Conservation (phyloP, 768 basidiomycete genomes). For the Lentinula boryana region DNA sequence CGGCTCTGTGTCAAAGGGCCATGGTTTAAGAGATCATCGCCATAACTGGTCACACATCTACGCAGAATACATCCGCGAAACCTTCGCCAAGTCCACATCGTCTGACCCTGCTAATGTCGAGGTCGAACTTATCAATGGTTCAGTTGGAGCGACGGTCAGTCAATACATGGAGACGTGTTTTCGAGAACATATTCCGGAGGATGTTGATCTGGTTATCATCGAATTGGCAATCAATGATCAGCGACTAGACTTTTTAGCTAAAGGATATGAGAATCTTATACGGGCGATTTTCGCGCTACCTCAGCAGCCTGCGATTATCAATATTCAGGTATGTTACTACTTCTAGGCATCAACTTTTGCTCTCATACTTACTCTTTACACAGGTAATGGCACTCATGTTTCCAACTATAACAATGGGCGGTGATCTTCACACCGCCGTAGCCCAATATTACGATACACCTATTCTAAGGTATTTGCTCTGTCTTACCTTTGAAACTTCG, state of each 20-base stretch:
- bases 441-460: slow-evolving; percentile 4
- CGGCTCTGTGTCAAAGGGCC: neutral
- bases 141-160: neutral
- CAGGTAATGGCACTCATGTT: slow-evolving; percentile 1
- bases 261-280: neutral
- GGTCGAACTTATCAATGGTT: neutral
- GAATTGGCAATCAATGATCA: neutral
- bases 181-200: neutral
- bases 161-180: slow-evolving; percentile 5
- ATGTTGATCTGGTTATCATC: neutral
- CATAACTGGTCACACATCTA: neutral
- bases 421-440: neutral
- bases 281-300: neutral
- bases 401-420: neutral
- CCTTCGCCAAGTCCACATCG: neutral
- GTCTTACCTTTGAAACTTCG: too few species aligned
- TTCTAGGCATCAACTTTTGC: neutral
- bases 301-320: neutral
- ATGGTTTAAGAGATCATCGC: neutral
- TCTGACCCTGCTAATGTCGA: neutral
- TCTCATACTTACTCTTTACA: too few species aligned
- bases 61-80: neutral
- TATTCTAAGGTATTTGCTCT: neutral
- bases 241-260: neutral
- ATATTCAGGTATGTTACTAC: neutral